A percentile compares a stretch with the other conserved stretches of the same genome.
phyloP scores from a whole-genome alignment of 2,329 filamentous ascomycete genomes.

The Didymosphaeria variabile region DNA sequence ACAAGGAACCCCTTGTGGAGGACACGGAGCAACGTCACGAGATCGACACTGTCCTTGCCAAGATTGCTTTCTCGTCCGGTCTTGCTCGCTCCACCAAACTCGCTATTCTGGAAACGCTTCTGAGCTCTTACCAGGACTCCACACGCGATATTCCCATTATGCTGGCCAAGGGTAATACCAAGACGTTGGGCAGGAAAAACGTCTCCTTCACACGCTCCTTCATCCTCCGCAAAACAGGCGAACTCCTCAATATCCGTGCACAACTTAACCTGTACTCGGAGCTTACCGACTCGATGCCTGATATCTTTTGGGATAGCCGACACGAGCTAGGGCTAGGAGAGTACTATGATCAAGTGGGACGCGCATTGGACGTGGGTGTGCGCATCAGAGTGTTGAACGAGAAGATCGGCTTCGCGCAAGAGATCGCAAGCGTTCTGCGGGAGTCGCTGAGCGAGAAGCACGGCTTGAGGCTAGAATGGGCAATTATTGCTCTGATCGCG shows the following conservation, averaged over 20 bases:
- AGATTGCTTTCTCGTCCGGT: constrained; percentile 95
- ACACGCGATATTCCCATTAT: constrained; percentile 83
- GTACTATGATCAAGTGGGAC: constrained; percentile 94
- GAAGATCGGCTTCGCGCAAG: constrained; percentile 97
- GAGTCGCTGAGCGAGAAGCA: constrained; percentile 92
- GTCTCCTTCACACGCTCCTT: constrained; percentile 71
- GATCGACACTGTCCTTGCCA: constrained; percentile 77
- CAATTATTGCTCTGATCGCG: constrained; percentile 92
- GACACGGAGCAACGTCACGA: constrained; percentile 45
- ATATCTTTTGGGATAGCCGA: constrained; percentile 94
- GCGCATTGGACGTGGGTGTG: constrained; percentile 88
- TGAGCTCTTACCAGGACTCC: constrained; percentile 85
- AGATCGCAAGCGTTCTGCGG: constrained; percentile 88
- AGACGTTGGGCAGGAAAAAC: constrained; percentile 53
- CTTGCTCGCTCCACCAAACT: constrained; percentile 93
- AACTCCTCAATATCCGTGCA: constrained; percentile 86
- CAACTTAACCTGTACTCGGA: constrained; percentile 97
- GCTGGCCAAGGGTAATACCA: constrained; percentile 71
- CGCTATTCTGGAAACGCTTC: constrained; percentile 84
- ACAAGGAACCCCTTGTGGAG: constrained; percentile 52
- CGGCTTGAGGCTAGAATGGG: constrained; percentile 87
- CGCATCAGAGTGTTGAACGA: constrained; percentile 92
- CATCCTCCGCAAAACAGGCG: constrained; percentile 91
- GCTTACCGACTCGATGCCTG: constrained; percentile 91
- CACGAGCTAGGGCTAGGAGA: constrained; percentile 90